phyloP scores from a whole-genome alignment of 805 yeast genomes.

The Debaryomyces tyrocola region DNA sequence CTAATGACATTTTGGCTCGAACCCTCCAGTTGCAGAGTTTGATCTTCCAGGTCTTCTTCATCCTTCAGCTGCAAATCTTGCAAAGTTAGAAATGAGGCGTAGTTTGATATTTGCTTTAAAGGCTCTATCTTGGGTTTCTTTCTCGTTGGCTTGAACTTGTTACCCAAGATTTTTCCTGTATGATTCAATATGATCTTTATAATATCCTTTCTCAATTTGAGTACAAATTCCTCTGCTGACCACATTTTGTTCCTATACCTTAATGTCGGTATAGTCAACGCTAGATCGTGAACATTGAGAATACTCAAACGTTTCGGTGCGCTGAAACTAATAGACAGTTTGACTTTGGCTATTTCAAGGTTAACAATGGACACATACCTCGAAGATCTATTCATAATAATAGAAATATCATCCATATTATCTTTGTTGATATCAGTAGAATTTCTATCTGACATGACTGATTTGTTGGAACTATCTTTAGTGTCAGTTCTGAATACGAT shows the following conservation, averaged over 20 bases:
- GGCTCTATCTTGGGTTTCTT: slow-evolving; percentile 26
- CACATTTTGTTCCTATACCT: slow-evolving; percentile 46
- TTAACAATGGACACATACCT: slow-evolving; percentile 41
- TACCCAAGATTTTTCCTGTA: slow-evolving; percentile 77
- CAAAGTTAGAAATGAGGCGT: slow-evolving; percentile 36
- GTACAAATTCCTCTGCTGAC: slow-evolving; percentile 67
- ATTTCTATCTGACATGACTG: background rate
- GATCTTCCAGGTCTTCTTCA: background rate
- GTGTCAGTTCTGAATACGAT: slow-evolving; percentile 1
- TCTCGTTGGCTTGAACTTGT: slow-evolving; percentile 56
- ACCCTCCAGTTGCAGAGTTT: background rate
- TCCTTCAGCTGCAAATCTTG: slow-evolving; percentile 31
- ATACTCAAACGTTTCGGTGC: slow-evolving; percentile 70
- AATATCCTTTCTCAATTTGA: slow-evolving; percentile 62
- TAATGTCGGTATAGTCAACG: slow-evolving; percentile 62
- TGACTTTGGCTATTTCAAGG: slow-evolving; percentile 31
- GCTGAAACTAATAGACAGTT: slow-evolving; percentile 67
- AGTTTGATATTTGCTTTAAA: slow-evolving; percentile 40
- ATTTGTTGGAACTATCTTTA: background rate
- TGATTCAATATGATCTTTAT: slow-evolving; percentile 58
- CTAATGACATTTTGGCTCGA: too few species aligned
- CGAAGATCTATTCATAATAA: slow-evolving; percentile 44
- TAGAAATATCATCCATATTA: slow-evolving; percentile 34
- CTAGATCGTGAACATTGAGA: slow-evolving; percentile 75
- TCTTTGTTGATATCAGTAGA: slow-evolving; percentile 9